Percentiles rank a stretch among this genome's conserved stretches.
These are phyloP conservation scores for Discostella pseudostelligera DNA, from an alignment of 108 stramenopile species.

Conservation along the genomic window DNA sequence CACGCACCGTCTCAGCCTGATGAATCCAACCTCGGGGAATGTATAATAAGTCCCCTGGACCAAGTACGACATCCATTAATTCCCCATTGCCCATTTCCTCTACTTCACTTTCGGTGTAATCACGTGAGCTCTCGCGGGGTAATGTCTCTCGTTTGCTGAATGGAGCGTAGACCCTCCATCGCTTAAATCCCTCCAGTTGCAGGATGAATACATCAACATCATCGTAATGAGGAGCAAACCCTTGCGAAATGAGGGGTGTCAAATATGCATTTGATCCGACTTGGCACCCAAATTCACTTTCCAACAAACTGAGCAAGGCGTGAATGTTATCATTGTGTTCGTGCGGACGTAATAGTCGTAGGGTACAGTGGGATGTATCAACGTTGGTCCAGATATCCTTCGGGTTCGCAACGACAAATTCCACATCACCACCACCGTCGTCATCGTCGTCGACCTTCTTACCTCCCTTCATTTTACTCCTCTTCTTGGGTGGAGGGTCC, in stretches of 20 bases:
- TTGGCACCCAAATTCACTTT: slow-evolving; percentile 92
- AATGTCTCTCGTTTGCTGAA: slow-evolving; percentile 54
- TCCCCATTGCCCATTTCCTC: slow-evolving; percentile 55
- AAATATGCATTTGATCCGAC: slow-evolving; percentile 96
- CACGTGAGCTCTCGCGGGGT: slow-evolving; percentile 69
- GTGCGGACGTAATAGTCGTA: slow-evolving; percentile 94
- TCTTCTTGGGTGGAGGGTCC: slow-evolving; percentile 55
- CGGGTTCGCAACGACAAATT: slow-evolving; percentile 61
- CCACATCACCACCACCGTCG: slow-evolving; percentile 33
- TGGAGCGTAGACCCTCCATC: slow-evolving; percentile 91
- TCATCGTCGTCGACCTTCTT: not conserved
- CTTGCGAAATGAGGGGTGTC: slow-evolving; percentile 91
- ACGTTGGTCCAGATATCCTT: slow-evolving; percentile 68
- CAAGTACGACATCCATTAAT: slow-evolving; percentile 74
- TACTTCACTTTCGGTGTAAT: slow-evolving; percentile 73
- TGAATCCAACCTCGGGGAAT: slow-evolving; percentile 97
- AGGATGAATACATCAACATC: slow-evolving; percentile 97
- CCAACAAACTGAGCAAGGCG: slow-evolving; percentile 80
- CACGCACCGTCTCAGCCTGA: slow-evolving; percentile 80
- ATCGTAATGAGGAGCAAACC: slow-evolving; percentile 99
- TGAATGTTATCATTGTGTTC: slow-evolving; percentile 80
- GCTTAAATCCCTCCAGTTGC: slow-evolving; percentile 89
- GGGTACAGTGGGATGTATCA: slow-evolving; percentile 74
- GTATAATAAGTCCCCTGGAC: slow-evolving; percentile 92
- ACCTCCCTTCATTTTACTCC: slow-evolving; percentile 10